A percentile compares a stretch with the other conserved stretches of the same genome.
phyloP scores from a whole-genome alignment of 106 monocot species.

The Platanthera guangdongensis region DNA sequence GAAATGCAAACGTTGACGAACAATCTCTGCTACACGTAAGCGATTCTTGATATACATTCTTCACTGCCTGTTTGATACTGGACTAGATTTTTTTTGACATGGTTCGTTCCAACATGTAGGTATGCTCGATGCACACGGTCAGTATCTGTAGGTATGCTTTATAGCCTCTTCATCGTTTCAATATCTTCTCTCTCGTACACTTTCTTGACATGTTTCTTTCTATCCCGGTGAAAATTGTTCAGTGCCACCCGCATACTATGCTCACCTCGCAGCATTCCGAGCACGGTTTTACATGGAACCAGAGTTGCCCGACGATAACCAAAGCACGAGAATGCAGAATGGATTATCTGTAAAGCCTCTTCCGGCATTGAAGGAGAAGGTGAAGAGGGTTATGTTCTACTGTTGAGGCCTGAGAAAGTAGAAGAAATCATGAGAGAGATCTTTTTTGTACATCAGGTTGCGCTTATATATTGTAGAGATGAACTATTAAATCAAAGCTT shows the following conservation, averaged over 20 bases:
- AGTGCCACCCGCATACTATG: slow-evolving; percentile 71
- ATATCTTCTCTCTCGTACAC: neutral
- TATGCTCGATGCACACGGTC: slow-evolving; percentile 90
- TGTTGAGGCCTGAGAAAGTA: slow-evolving; percentile 16
- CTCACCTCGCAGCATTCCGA: slow-evolving; percentile 62
- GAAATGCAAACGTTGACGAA: slow-evolving; percentile 84
- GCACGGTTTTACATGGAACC: slow-evolving; percentile 64
- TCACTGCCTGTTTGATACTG: neutral
- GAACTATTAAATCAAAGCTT: neutral
- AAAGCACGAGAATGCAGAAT: slow-evolving; percentile 11
- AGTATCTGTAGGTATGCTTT: slow-evolving; percentile 71
- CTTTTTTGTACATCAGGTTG: slow-evolving; percentile 10
- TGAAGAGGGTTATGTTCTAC: slow-evolving; percentile 71
- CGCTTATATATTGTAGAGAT: neutral
- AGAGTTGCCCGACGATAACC: slow-evolving; percentile 22
- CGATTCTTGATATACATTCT: neutral
- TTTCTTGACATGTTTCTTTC: neutral
- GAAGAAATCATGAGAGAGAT: neutral
- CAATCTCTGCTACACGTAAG: slow-evolving; percentile 90
- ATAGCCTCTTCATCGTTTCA: neutral
- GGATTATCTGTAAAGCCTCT: slow-evolving; percentile 35
- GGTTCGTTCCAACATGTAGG: slow-evolving; percentile 19
- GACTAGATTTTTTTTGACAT: neutral
- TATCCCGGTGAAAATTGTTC: slow-evolving; percentile 4
- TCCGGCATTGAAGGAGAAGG: slow-evolving; percentile 66